Evolutionary conservation across 495 filamentous ascomycete genomes (phyloP).

Genomic region (Oleoguttula mirabilis): DNA sequence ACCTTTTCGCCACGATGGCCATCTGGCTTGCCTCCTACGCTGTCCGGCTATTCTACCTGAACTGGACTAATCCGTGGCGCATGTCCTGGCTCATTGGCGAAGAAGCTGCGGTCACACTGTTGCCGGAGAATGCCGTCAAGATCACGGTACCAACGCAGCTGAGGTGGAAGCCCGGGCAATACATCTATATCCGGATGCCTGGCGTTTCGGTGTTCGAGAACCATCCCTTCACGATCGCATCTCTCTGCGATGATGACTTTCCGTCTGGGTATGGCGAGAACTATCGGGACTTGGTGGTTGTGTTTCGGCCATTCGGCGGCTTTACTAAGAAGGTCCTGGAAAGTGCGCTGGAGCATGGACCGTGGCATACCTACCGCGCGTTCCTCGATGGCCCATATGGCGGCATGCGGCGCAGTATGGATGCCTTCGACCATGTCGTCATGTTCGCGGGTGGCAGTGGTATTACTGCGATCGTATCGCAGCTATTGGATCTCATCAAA

Average conservation of each 20-base stretch:
- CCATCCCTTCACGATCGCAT: conserved; percentile 92
- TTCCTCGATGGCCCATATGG: conserved; percentile 92
- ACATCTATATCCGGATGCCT: conserved; percentile 88
- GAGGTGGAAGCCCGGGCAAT: conserved; percentile 87
- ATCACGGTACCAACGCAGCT: conserved; percentile 86
- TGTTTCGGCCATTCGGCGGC: conserved; percentile 81
- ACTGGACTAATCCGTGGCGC: conserved; percentile 74
- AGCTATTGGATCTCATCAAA: conserved; percentile 83
- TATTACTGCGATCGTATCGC: conserved; percentile 84
- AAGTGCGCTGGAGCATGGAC: conserved; percentile 65
- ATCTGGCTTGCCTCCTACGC: conserved; percentile 57
- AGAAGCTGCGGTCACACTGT: conserved; percentile 70
- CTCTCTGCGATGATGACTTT: conserved; percentile 75
- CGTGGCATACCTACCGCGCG: conserved; percentile 75
- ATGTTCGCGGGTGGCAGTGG: conserved; percentile 89
- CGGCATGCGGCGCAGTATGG: conserved; percentile 80
- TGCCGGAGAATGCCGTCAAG: conserved; percentile 86
- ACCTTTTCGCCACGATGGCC: conserved; percentile 68
- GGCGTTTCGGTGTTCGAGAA: conserved; percentile 81
- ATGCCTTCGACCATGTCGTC: conserved; percentile 86
- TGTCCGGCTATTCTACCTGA: conserved; percentile 49
- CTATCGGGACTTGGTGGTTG: conserved; percentile 75
- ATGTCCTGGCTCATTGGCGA: conserved; percentile 75
- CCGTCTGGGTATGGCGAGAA: conserved; percentile 77
- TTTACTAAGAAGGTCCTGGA: conserved; percentile 74